These are phyloP conservation scores for Fusarium newnesense DNA, from an alignment of 2,329 filamentous ascomycete species.

Conservation along the genomic window DNA sequence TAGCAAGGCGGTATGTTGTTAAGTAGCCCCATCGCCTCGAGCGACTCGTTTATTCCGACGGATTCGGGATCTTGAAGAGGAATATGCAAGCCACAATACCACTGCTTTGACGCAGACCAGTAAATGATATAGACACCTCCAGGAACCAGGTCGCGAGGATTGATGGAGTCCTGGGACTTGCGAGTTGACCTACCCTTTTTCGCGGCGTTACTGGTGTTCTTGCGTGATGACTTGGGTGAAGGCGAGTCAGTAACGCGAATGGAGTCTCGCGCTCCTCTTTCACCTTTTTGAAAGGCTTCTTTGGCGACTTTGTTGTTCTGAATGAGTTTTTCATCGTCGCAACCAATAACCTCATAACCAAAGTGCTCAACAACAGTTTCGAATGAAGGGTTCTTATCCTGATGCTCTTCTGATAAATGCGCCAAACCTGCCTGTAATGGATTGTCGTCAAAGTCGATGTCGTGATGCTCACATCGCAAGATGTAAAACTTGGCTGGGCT, in stretches of 20 bases:
- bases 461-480: constrained; percentile 27
- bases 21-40: constrained; percentile 13
- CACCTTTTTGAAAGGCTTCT: constrained; percentile 1
- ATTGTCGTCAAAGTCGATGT: constrained; percentile 17
- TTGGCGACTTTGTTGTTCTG: constrained; percentile 18
- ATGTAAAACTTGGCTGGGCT: constrained; percentile 21
- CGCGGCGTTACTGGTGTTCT: neutral
- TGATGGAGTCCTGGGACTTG: neutral
- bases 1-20: constrained; percentile 24
- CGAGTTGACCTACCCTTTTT: neutral
- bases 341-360: constrained; percentile 22
- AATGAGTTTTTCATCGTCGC: constrained; percentile 14
- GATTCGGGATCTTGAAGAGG: constrained; percentile 15
- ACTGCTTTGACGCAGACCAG: constrained; percentile 16
- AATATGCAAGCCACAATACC: constrained; percentile 16
- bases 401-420: constrained; percentile 22
- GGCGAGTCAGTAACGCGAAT: constrained; percentile 5
- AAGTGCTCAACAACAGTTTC: constrained; percentile 13
- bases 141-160: neutral
- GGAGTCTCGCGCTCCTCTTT: neutral
- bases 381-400: neutral
- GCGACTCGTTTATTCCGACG: neutral
- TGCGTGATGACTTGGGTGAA: neutral
- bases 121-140: constrained; percentile 28
- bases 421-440: constrained; percentile 11